These are phyloP conservation scores for Meyerozyma elateridarum DNA, from an alignment of 1,139 yeast genomes.

Conservation along the genomic window DNA sequence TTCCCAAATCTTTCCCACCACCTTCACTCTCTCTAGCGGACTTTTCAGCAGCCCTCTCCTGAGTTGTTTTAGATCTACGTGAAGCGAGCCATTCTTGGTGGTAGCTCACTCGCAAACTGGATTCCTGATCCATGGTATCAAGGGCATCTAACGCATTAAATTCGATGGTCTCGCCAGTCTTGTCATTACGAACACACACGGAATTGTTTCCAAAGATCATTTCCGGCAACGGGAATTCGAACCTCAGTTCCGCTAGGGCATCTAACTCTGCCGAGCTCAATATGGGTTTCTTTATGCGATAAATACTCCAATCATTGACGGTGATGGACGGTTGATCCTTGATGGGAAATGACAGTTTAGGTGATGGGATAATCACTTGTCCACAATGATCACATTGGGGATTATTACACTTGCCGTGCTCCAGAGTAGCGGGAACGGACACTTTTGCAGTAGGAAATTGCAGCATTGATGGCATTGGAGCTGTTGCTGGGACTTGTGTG, in stretches of 20 bases:
- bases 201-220: conserved; percentile 94
- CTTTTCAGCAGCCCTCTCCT: conserved; percentile 26
- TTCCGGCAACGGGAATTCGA: conserved; percentile 86
- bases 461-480: conserved; percentile 7
- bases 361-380: conserved; percentile 67
- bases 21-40: conserved; percentile 26
- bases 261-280: conserved; percentile 73
- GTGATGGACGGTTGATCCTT: conserved; percentile 63
- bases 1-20: conserved; percentile 26
- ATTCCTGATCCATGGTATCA: conserved; percentile 48
- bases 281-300: conserved; percentile 72
- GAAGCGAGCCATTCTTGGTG: conserved; percentile 85
- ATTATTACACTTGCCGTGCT: conserved; percentile 35
- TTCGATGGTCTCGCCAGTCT: conserved; percentile 43
- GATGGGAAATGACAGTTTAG: conserved; percentile 57
- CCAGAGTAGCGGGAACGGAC: conserved; percentile 31
- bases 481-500: conserved; percentile 8
- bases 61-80: conserved; percentile 36
- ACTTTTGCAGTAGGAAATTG: conserved; percentile 10
- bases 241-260: conserved; percentile 49
- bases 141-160: conserved; percentile 83
- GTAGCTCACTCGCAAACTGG: conserved; percentile 63
- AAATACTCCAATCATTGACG: conserved; percentile 71
- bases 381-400: conserved; percentile 67
- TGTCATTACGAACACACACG: conserved; percentile 46